Conservation (phyloP, 306 rosid species). For the Ormosia emarginata region DNA sequence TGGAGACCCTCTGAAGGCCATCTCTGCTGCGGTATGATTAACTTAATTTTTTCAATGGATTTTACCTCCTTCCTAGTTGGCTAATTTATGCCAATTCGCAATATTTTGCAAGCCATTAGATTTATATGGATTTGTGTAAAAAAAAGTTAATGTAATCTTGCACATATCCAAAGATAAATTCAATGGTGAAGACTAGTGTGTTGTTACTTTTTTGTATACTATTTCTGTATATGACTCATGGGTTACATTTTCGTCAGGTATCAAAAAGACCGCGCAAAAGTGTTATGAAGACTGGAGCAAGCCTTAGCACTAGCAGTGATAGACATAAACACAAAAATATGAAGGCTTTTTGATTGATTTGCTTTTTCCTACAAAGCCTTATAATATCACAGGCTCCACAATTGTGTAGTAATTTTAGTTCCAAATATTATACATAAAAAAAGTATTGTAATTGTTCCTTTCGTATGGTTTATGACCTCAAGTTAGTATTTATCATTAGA, state of each 20-base stretch:
- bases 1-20: no score
- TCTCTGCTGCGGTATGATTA: no score
- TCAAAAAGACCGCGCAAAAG: conserved; percentile 38
- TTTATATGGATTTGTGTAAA: no score
- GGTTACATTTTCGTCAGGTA: conserved; percentile 32
- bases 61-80: no score
- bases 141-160: no score
- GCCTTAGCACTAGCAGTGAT: conserved; percentile 23
- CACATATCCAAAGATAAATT: no score
- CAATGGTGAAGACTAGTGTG: no score
- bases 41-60: no score
- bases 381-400: conserved; percentile 15
- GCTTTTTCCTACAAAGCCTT: conserved; percentile 14
- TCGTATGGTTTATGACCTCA: not conserved
- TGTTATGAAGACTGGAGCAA: conserved; percentile 32
- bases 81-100: no score
- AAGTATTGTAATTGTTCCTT: not conserved
- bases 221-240: conserved; percentile 3
- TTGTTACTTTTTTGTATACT: no score
- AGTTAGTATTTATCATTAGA: not conserved
- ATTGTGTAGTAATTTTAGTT: conserved; percentile 32
- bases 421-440: not conserved
- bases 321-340: conserved; percentile 37
- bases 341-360: conserved; percentile 18
- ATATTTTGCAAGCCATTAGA: no score